Evolutionary conservation across 2,329 filamentous ascomycete species (phyloP).

Genomic region (Fusarium musae): DNA sequence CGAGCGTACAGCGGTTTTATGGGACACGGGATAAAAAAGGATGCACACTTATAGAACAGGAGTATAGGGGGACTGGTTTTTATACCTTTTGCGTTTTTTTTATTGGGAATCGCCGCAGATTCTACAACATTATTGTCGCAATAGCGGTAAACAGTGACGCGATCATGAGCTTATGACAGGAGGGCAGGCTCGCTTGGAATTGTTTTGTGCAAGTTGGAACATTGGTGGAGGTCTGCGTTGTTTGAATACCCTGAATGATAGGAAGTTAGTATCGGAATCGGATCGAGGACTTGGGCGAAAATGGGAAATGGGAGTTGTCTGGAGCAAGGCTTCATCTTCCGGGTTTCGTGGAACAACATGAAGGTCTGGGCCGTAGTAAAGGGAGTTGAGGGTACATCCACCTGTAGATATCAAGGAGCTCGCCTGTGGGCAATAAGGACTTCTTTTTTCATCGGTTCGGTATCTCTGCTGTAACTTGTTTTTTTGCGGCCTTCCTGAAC

Average conservation of each 20-base stretch:
- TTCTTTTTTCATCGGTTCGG: background rate
- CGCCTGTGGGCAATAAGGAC: background rate
- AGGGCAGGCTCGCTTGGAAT: conserved; percentile 16
- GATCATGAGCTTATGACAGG: conserved; percentile 25
- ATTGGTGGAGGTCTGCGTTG: conserved; percentile 21
- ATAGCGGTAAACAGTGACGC: conserved; percentile 25
- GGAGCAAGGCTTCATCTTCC: background rate
- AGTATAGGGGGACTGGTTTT: conserved; percentile 23
- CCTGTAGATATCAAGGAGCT: conserved; percentile 5
- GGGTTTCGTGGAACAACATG: background rate
- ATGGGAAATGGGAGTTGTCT: background rate
- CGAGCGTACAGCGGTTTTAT: conserved; percentile 30
- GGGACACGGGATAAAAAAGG: conserved; percentile 19
- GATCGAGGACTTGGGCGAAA: background rate
- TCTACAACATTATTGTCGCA: conserved; percentile 17
- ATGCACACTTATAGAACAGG: conserved; percentile 37
- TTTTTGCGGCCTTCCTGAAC: background rate
- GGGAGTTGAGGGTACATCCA: conserved; percentile 13
- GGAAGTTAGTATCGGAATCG: background rate
- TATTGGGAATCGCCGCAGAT: conserved; percentile 6
- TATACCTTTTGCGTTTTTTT: conserved; percentile 26
- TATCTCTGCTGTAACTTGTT: background rate
- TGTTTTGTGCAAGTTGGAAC: conserved; percentile 22
- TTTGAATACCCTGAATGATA: conserved; percentile 32
- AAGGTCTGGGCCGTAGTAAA: background rate